phyloP scores from a whole-genome alignment of 2,329 filamentous ascomycete genomes.

The Trichoderma breve region DNA sequence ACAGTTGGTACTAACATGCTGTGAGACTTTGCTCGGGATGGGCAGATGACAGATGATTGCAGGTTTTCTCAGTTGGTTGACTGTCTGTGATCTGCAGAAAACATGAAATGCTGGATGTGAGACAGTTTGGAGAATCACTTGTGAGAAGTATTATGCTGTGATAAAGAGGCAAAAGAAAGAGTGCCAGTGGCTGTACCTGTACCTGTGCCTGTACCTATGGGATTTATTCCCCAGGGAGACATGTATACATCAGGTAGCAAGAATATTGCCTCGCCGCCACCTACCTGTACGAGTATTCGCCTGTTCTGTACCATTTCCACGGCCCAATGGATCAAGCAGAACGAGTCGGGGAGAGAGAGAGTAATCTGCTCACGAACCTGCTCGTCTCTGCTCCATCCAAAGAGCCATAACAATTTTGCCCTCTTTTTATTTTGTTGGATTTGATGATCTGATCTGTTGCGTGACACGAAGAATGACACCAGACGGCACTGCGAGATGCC shows the following conservation, averaged over 20 bases:
- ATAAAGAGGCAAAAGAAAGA: not conserved
- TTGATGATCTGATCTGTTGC: not conserved
- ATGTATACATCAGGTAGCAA: not conserved
- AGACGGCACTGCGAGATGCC: not conserved
- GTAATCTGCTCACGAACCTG: not conserved
- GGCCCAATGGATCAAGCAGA: not conserved
- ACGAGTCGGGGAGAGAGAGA: not conserved
- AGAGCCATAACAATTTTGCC: not conserved
- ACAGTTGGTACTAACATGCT: no score
- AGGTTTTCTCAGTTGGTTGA: not conserved
- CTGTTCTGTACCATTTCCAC: not conserved
- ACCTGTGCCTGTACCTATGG: not conserved
- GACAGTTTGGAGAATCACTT: not conserved
- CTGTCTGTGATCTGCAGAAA: not conserved
- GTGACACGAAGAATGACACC: not conserved
- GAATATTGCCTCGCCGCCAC: not conserved
- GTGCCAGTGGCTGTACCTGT: not conserved
- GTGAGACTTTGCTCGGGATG: not conserved
- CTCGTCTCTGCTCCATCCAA: not conserved
- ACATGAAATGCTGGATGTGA: not conserved
- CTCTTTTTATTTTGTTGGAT: not conserved
- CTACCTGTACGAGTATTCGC: not conserved
- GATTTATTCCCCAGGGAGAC: not conserved
- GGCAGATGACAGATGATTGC: not conserved
- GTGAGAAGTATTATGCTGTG: not conserved